Evolutionary conservation across 2,329 filamentous ascomycete species (phyloP), one percentile per base, ranked within the genome.

Genomic region (Aspergillus calidoustus): DNA sequence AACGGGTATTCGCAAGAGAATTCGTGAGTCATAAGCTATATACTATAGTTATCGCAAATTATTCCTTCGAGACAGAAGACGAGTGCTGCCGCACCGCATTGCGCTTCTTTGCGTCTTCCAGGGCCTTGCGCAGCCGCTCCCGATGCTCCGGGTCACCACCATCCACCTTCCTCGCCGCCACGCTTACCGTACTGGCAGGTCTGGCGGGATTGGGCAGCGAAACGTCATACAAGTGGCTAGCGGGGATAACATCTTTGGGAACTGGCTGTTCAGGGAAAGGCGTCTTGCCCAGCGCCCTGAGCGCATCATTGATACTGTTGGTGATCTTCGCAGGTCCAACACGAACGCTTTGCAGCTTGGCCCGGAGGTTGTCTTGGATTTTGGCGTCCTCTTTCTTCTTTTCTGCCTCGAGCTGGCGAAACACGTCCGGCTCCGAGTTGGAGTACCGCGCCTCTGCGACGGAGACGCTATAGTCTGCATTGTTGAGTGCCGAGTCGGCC

Each of bases 21-120:
- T 46, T 52, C 55, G 44, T 41, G 34, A 50, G 25, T 60, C 51
- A 46, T 54, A 44, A 59, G n/a, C 8, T 52, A 19, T 17, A 46
- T 11, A 19, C 1, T 13, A 34, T 51, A 25, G 22, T 22, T 19
- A 19, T 19, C 19, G 67, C 55, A 65, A 59, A 48, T 66, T 68
- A 49, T 57, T 62, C 44, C 71, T 74, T 34, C 30, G 47, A 19
- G 15, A 22, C 55, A 9, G 34, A 15, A 57, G 55, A 44, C 25
- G 55, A 57, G 47, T 38, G 34, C 34, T 52, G 55, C 34, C n/a
- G 50, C 15, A 72, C 74, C 6, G 77, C 82, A 72, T 86, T 86
- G 64, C 84, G 77, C 72, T 76, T 80, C 74, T 85, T 86, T 8
- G 84, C 84, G 60, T 81, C 80, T 63, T 85, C 82, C 57, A 86